phyloP scores from a whole-genome alignment of 2,329 filamentous ascomycete genomes.

The Verticillium klebahnii region DNA sequence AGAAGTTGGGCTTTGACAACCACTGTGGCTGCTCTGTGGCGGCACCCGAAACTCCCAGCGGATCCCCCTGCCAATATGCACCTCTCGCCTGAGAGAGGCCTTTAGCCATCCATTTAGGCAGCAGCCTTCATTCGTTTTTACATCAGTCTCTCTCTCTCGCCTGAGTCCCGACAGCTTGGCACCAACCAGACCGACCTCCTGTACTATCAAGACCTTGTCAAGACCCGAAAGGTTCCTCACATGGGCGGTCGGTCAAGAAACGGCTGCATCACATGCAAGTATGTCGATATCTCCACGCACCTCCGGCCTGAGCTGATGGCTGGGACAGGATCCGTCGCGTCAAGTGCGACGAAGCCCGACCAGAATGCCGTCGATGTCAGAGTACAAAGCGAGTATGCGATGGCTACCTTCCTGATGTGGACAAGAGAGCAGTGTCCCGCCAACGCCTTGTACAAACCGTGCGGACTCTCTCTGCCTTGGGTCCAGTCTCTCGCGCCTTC shows the following conservation, averaged over 20 bases:
- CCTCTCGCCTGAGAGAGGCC: no score
- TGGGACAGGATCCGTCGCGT: conserved; percentile 26
- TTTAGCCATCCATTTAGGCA: not conserved
- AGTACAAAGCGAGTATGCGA: conserved; percentile 24
- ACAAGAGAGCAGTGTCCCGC: conserved; percentile 19
- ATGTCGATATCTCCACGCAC: not conserved
- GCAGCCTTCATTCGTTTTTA: not conserved
- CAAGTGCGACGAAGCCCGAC: conserved; percentile 28
- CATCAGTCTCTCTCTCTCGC: not conserved
- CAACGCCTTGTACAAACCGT: conserved; percentile 24
- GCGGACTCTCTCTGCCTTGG: conserved; percentile 20
- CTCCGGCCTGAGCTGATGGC: not conserved
- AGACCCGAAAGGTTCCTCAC: not conserved
- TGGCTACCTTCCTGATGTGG: conserved; percentile 20
- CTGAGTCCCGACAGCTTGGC: not conserved
- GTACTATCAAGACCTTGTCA: not conserved
- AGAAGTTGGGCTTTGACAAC: no score
- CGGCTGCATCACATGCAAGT: conserved; percentile 21
- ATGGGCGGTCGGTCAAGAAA: not conserved
- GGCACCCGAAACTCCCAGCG: no score
- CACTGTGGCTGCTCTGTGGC: no score
- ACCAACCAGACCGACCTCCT: not conserved
- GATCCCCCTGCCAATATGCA: no score
- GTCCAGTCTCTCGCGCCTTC: conserved; percentile 21
- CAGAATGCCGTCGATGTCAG: conserved; percentile 21